A percentile compares a stretch with the other conserved stretches of the same genome.
Conservation (phyloP, 495 filamentous ascomycete genomes). For the Penicillium taxi region DNA sequence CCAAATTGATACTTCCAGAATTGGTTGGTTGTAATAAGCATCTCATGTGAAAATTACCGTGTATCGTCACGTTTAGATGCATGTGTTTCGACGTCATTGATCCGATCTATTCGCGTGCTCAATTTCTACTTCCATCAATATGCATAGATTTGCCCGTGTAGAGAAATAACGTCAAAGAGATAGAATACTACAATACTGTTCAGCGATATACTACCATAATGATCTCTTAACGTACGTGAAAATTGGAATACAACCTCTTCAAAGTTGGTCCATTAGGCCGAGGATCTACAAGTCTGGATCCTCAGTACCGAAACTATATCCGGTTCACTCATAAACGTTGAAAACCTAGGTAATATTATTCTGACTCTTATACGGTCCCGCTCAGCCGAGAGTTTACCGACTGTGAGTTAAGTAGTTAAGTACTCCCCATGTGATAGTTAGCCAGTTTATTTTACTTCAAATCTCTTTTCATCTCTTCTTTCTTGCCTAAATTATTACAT, state of each 20-base stretch:
- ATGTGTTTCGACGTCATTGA: conserved; percentile 31
- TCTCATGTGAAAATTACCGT: conserved; percentile 21
- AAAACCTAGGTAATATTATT: conserved; percentile 17
- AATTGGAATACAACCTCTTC: too few species aligned
- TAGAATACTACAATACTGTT: too few species aligned
- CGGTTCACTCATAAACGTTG: conserved; percentile 24
- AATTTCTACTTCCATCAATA: too few species aligned
- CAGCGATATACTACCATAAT: too few species aligned
- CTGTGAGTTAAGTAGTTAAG: conserved; percentile 22
- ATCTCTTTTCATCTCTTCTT: conserved; percentile 7
- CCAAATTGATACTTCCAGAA: too few species aligned
- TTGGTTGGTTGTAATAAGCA: neutral
- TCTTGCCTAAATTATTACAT: conserved; percentile 5
- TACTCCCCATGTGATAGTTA: conserved; percentile 32
- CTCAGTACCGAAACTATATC: conserved; percentile 40
- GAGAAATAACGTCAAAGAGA: neutral
- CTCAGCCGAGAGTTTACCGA: conserved; percentile 44
- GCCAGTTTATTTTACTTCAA: conserved; percentile 6
- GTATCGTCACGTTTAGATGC: conserved; percentile 20
- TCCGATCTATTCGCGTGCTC: conserved; percentile 7
- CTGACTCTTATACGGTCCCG: conserved; percentile 27
- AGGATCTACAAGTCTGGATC: conserved; percentile 35
- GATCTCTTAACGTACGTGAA: too few species aligned
- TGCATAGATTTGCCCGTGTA: too few species aligned
- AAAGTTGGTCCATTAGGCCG: conserved; percentile 38